Base-by-base conservation (phyloP, 345 rosid species). In the Theobroma cacao region DNA sequence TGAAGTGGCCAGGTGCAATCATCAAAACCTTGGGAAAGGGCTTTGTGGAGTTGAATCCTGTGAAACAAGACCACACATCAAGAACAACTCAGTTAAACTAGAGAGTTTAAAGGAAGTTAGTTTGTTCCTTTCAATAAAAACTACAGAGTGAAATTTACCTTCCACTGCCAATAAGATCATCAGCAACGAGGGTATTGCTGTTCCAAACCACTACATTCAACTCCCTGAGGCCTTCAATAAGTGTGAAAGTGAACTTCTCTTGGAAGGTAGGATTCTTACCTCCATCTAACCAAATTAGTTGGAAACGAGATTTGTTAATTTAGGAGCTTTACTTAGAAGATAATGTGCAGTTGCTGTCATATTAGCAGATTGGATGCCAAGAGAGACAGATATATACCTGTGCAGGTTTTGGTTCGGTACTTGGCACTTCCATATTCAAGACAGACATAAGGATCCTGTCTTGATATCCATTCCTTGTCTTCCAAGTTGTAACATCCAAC, bases 401-500 rank as follows among this genome's bases (percentile, higher is more conserved):
- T 85, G 81, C 90, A 87, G 24, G 87, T 89, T 81, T 67, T 89
- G 78, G 91, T 89, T 79, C 86, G 70, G 74, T 43, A 81, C 53
- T 70, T 79, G 78, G 82, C n/a, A 76, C 74, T 78, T 56, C 85
- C 91, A 74, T 89, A 87, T 78, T 86, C 88, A 31, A 87, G 50
- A 70, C 83, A 78, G 33, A 84, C 86, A 76, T 85, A 89, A 48
- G 91, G 90, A 53, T 89, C 91, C 84, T 87, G 91, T 66, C 85
- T 84, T 14, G 90, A 87, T 56, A 89, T 72, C 91, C 90, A 89
- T 63, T 89, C 91, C 41, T 79, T 89, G 68, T 87, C 90, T 15
- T 84, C 82, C 89, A 89, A 71, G 72, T 84, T 89, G 68, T 72
- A 45, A 70, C 91, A 89, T 55, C 86, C 87, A 43, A 85, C 83